Percentiles rank a stretch among this genome's conserved stretches.
These are phyloP conservation scores for Musa schizocarpa DNA, from an alignment of 176 grass and related monocot species.

Conservation along the genomic window DNA sequence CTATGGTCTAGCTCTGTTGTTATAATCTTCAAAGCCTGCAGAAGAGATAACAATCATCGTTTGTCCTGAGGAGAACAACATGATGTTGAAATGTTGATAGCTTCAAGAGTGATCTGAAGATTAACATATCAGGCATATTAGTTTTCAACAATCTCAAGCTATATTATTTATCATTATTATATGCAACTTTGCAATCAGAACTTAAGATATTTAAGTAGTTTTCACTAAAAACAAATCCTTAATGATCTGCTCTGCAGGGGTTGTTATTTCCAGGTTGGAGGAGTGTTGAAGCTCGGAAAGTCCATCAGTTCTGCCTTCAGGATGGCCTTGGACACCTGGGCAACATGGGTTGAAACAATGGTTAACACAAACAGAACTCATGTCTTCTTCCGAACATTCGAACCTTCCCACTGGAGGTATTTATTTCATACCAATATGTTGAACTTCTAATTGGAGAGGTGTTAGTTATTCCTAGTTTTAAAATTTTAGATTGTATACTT, in stretches of 20 bases:
- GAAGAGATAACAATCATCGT: not conserved
- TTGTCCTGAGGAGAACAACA: not conserved
- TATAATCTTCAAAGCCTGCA: not conserved
- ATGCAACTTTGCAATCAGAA: not conserved
- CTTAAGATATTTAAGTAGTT: not conserved
- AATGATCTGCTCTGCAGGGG: constrained; percentile 53
- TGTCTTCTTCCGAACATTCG: constrained; percentile 88
- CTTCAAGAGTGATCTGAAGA: not conserved
- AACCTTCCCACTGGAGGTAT: constrained; percentile 97
- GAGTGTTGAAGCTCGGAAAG: constrained; percentile 69
- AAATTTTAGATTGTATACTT: not conserved
- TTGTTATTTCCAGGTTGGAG: constrained; percentile 86
- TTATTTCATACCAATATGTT: constrained; percentile 5
- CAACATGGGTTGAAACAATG: constrained; percentile 62
- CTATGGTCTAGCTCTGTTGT: not conserved
- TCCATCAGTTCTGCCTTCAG: constrained; percentile 75
- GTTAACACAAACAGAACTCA: constrained; percentile 57
- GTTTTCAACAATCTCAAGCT: not conserved
- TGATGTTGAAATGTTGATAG: not conserved
- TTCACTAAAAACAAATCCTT: constrained; percentile 9
- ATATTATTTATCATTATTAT: not conserved
- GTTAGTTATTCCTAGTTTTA: not conserved
- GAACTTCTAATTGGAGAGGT: not conserved
- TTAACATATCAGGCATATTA: not conserved
- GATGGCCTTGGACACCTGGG: constrained; percentile 88